Evolutionary conservation across 176 grass and related monocot genomes (phyloP).

Genomic region (Cenchrus purpureus): DNA sequence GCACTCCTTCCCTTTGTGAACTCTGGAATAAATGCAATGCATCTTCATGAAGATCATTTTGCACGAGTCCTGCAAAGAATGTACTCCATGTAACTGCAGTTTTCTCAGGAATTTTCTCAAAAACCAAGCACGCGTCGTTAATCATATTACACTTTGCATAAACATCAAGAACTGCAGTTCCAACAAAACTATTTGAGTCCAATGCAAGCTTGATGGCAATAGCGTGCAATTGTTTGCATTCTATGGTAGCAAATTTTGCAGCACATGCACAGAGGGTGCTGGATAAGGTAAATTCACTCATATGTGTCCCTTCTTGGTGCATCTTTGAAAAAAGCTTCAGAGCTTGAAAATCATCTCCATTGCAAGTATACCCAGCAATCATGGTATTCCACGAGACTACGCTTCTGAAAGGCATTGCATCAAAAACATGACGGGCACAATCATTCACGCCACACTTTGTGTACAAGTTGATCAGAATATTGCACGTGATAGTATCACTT

Average conservation of each 20-base stretch:
- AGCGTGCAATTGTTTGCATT: conserved; percentile 65
- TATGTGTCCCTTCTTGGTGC: conserved; percentile 50
- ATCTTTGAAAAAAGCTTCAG: conserved; percentile 64
- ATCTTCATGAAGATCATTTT: conserved; percentile 68
- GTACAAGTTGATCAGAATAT: conserved; percentile 72
- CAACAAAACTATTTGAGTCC: conserved; percentile 64
- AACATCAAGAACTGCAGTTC: conserved; percentile 67
- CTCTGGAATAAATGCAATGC: conserved; percentile 48
- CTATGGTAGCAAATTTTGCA: conserved; percentile 50
- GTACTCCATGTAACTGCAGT: conserved; percentile 75
- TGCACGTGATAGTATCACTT: conserved; percentile 57
- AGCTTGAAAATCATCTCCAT: conserved; percentile 50
- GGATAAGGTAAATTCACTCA: conserved; percentile 72
- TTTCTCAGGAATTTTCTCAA: conserved; percentile 65
- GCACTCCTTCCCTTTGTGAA: conserved; percentile 44
- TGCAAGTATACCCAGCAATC: conserved; percentile 61
- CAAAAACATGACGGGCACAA: conserved; percentile 56
- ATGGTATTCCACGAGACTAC: conserved; percentile 77
- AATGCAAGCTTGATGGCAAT: conserved; percentile 56
- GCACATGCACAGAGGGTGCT: conserved; percentile 67
- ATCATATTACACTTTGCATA: conserved; percentile 74
- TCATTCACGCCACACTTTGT: conserved; percentile 59
- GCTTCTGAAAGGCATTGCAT: conserved; percentile 56
- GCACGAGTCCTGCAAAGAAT: conserved; percentile 62
- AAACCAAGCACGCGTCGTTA: conserved; percentile 54